Evolutionary conservation across 352 stramenopile species (phyloP), one percentile per base, ranked within the genome.

Genomic region (Globisporangium apiculatum): DNA sequence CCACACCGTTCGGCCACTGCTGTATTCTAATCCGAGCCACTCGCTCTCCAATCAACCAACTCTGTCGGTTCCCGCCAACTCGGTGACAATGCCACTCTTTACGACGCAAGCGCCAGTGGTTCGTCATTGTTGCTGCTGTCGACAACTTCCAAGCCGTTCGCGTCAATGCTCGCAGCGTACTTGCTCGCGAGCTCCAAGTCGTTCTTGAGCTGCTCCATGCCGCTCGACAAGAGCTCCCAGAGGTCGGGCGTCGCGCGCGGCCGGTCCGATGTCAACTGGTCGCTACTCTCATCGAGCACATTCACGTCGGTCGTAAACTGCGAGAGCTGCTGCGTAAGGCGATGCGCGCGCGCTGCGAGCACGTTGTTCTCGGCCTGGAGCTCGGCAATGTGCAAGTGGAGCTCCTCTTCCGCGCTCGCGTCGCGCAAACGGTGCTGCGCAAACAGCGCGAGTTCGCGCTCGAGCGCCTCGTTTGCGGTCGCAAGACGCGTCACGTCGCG

Each of bases 171-270:
- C 24, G 79, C 79, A 7, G 83, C 83, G 58, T 92, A 91, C 67
- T 92, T 93, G 71, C 83, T 92, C 7, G 85, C 83, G 51, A 95
- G 71, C 65, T 95, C 83, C 52, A 95, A 51, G 52, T 95, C 85
- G 18, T 83, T 81, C 70, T 95, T 93, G 11, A 95, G 73, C 69
- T 95, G 85, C 63, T 95, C 85, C 85, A 95, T 93, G n/a, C 85
- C 85, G 1, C 76, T 89, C 14, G 81, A 89, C 41, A 95, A 57
- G 48, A 95, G 59, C 58, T 95, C 83, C 85, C 85, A 95, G 31
- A 95, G 62, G 62, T 95, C 84, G 0, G 85, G 85, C 12, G 81
- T 69, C 24, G 24, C 24, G 24, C 24, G 24, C 24, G 24, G 24
- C 24, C 24, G 24, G 24, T 31, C 24, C 24, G 24, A 31, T 31